Conservation (phyloP, 805 yeast species). For the Clavispora fructus region DNA sequence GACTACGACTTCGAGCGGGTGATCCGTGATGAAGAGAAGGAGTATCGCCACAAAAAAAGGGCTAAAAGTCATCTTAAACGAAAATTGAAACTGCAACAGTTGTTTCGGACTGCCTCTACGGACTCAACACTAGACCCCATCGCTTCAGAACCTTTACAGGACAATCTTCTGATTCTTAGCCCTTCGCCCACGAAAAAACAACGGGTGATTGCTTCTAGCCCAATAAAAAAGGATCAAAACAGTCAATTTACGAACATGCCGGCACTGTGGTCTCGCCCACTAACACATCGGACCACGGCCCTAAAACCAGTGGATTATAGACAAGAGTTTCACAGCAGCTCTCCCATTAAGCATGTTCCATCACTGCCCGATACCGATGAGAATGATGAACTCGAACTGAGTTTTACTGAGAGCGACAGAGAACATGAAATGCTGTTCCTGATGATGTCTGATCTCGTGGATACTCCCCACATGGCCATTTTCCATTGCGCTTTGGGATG, state of each 20-base stretch:
- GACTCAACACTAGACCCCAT: conserved; percentile 2
- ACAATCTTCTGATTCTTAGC: conserved; percentile 21
- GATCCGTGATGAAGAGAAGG: conserved; percentile 4
- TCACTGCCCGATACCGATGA: not conserved
- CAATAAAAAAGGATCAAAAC: not conserved
- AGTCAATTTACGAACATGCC: too few relatives aligned
- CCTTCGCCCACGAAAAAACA: conserved; percentile 27
- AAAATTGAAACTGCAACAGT: conserved; percentile 6
- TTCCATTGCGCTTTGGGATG: conserved; percentile 13
- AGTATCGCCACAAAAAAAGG: conserved; percentile 8
- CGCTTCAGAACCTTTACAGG: conserved; percentile 8
- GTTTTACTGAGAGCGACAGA: not conserved
- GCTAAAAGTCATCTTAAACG: conserved; percentile 13
- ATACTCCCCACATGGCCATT: not conserved
- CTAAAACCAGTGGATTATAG: not conserved
- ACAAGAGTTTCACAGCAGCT: conserved; percentile 3
- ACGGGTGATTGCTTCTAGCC: not conserved
- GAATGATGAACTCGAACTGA: too few relatives aligned
- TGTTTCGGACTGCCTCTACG: conserved; percentile 9
- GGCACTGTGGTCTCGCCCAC: conserved; percentile 1
- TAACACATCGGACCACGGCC: not conserved
- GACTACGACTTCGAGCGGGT: conserved; percentile 27
- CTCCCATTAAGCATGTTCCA: conserved; percentile 1
- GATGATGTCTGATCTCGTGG: not conserved
- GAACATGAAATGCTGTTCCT: not conserved